Evolutionary conservation across 148 eudicot genomes (phyloP), one percentile per base, ranked within the genome.

Genomic region (Cornus suecica): DNA sequence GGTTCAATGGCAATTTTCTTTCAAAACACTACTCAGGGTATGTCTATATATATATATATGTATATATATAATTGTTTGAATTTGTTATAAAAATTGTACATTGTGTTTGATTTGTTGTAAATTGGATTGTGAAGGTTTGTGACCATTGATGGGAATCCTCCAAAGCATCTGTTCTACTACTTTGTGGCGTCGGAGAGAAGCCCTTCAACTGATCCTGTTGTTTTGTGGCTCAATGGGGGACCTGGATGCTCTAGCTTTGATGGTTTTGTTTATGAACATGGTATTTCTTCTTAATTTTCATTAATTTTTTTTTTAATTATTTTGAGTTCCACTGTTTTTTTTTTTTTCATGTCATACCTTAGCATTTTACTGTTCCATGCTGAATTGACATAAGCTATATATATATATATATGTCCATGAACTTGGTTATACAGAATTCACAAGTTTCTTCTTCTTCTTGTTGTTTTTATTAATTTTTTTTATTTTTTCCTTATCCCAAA

Each of bases 171-270:
- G 72, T 86, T 81, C 79, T 86, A 86, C 70, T 86, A 86, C 79
- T 86, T 86, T 74, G 87, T 86, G 31, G 78, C 74, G 77, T 86
- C 89, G 42, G 85, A 83, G 76, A 74, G 85, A 56, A 81, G 74
- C n/a, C 83, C 89, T 52, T 45, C 81, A 42, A 29, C 71, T 15
- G 89, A 86, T 77, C 87, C 89, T 74, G 73, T 86, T 70, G 87
- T 86, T 72, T 79, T 86, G 27, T 86, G 89, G 89, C 89, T 86
- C 56, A 86, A 86, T 79, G 89, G 89, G 4, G 89, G 89, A 45
- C 89, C 89, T 15, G 89, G 89, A 10, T 86, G 89, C 70, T 86
- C 87, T 54, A 86, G 89, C 76, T 83, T 86, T 52, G 89, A 86
- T 81, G 89, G 82, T 30, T 86, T 86, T 34, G 80, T 86, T 69